Evolutionary conservation across 768 basidiomycete genomes (phyloP), one percentile per base, ranked within the genome.

Genomic region (Suillus clintonianus): DNA sequence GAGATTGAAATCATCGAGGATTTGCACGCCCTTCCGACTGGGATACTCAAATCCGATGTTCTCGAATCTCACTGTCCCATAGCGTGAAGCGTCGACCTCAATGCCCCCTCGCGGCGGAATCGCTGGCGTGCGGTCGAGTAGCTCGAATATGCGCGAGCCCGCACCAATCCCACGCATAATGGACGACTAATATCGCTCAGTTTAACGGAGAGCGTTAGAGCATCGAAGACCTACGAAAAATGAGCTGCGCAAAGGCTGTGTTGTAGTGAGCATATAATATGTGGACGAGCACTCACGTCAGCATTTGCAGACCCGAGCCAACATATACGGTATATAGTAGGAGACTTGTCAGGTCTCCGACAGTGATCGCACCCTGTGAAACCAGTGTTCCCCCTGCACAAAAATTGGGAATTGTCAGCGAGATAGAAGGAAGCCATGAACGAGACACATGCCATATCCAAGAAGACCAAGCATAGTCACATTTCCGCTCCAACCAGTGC

Each of bases 121-220:
- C 37, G 84, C 85, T 17, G 95, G 92, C 36, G 80, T 77, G 51
- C 94, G 87, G 69, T 94, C 94, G 11, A 98, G 81, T 17, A 99
- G 86, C 66, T 96, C 94, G 74, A 99, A 99, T n/a, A 98, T 90
- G 24, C 97, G 90, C 0, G 86, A 85, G 19, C 94, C 94, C 1
- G 97, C 96, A 62, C 97, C 97, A 58, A 98, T 88, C 60, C 94
- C 97, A 60, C 94, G 94, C 97, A 99, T 99, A 61, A 99, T 89
- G 45, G 94, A 95, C 11, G 93, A 86, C 92, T 94, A 66, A 32
- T 22, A 34, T 50, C 37, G 30, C 41, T 22, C 58, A 67, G 30
- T 65, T 24, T 15, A 10, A 45, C 34, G 6, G 48, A 48, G 8
- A 15, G 19, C 10, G 14, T 15, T 37, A 42, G n/a, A 65, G 9